A percentile compares a stretch with the other conserved stretches of the same genome.
phyloP scores from a whole-genome alignment of 2,329 filamentous ascomycete genomes.

The Talaromyces pinophilus region DNA sequence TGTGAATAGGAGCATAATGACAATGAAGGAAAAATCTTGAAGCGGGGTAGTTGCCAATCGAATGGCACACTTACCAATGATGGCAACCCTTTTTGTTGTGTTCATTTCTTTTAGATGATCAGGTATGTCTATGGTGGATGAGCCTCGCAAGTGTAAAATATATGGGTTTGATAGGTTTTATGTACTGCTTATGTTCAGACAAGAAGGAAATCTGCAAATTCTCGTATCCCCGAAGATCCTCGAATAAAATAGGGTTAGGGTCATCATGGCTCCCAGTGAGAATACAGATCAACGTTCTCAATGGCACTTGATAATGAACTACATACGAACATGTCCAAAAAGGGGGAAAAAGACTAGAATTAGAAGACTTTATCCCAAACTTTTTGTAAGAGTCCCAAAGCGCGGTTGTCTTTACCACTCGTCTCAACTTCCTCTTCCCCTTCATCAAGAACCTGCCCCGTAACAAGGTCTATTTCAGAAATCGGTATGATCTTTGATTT shows the following conservation, averaged over 20 bases:
- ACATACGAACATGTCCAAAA: neutral
- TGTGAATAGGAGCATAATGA: neutral
- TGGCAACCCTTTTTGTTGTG: conserved; percentile 52
- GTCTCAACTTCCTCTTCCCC: too few relatives aligned
- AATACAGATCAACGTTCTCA: neutral
- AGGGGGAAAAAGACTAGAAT: neutral
- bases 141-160: neutral
- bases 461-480: too few relatives aligned
- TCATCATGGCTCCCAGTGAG: neutral
- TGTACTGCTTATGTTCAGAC: neutral
- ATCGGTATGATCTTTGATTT: too few relatives aligned
- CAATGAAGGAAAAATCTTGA: neutral
- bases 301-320: neutral
- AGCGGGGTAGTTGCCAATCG: neutral
- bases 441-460: too few relatives aligned
- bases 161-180: neutral
- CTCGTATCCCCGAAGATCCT: neutral
- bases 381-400: neutral
- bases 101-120: neutral
- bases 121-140: neutral
- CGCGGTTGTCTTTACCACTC: too few relatives aligned
- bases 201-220: neutral
- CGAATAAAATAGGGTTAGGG: neutral
- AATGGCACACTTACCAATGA: conserved; percentile 47
- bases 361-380: neutral